Percentiles rank a stretch among this genome's conserved stretches.
These are phyloP conservation scores for Schizophyllum commune DNA, from an alignment of 1,284 basidiomycete genomes.

Conservation along the genomic window DNA sequence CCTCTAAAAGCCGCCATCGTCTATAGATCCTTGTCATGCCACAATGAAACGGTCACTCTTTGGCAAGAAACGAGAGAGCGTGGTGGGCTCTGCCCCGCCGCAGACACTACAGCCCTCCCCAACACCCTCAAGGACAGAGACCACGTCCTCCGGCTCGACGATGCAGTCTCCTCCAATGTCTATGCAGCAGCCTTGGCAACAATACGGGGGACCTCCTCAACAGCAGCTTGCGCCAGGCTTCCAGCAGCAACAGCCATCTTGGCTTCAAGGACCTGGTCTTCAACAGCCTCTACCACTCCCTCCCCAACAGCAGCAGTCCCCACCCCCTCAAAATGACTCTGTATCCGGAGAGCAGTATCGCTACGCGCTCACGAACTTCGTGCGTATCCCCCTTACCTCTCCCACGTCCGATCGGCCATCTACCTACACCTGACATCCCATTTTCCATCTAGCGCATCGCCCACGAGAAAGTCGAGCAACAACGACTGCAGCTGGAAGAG, in stretches of 20 bases:
- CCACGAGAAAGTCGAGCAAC: conserved; percentile 79
- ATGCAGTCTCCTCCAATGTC: not conserved
- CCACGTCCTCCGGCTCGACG: not conserved
- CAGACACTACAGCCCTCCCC: not conserved
- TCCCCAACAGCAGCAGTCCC: conserved; percentile 20
- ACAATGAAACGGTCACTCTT: not conserved
- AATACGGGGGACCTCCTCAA: not conserved
- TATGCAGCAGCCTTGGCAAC: not conserved
- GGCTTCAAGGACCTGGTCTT: too few relatives aligned
- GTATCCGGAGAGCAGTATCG: conserved; percentile 56
- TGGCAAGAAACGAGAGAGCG: not conserved
- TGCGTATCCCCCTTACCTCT: conserved; percentile 25
- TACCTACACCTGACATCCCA: not conserved
- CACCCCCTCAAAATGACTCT: conserved; percentile 46
- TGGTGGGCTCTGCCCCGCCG: too few relatives aligned
- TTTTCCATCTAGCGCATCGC: conserved; percentile 55
- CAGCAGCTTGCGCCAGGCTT: not conserved
- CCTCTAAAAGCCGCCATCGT: too few relatives aligned
- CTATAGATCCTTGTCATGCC: not conserved
- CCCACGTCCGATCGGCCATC: not conserved
- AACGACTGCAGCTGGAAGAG: conserved; percentile 67
- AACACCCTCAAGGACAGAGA: not conserved
- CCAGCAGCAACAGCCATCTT: not conserved
- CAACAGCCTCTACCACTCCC: not conserved
- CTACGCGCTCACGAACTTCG: conserved; percentile 75